A percentile compares a stretch with the other conserved stretches of the same genome.
These are phyloP conservation scores for Coemansia sp. DNA, from an alignment of 192 early-diverging fungal genomes.

Conservation along the genomic window DNA sequence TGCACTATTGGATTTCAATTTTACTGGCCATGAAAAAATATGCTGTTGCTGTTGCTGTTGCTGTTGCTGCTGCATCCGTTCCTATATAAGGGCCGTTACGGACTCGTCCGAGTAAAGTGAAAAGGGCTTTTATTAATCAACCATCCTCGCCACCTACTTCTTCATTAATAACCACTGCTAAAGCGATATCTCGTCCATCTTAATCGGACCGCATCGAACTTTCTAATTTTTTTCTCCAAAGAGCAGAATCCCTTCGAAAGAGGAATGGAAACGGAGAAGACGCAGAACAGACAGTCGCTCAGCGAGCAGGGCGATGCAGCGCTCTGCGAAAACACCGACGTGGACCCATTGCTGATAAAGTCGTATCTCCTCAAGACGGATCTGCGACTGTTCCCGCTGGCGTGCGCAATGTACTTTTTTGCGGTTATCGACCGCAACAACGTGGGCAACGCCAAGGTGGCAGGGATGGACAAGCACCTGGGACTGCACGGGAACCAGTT, in stretches of 20 bases:
- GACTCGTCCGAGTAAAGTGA: no score
- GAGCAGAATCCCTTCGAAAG: background rate
- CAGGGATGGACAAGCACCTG: slow-evolving; percentile 39
- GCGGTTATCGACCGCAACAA: slow-evolving; percentile 53
- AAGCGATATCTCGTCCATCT: no score
- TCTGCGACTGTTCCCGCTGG: slow-evolving; percentile 57
- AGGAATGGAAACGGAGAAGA: slow-evolving; percentile 1
- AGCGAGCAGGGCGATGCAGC: background rate
- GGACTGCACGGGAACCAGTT: slow-evolving; percentile 46
- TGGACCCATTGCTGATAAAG: slow-evolving; percentile 15
- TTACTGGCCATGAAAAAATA: background rate
- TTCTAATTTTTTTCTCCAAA: no score
- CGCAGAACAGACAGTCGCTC: background rate
- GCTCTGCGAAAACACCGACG: background rate
- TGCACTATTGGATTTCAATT: no score
- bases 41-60: background rate
- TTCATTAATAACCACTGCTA: no score
- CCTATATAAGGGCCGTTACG: background rate
- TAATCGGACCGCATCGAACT: no score
- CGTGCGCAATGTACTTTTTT: slow-evolving; percentile 54
- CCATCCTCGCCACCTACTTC: no score
- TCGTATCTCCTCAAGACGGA: slow-evolving; percentile 58
- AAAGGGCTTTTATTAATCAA: no score
- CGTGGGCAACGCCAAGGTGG: slow-evolving; percentile 53
- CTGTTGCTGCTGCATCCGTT: background rate